Percentiles rank a stretch among this genome's conserved stretches.
phyloP scores from a whole-genome alignment of 2,329 filamentous ascomycete genomes.

The Pseudogymnoascus sp. region DNA sequence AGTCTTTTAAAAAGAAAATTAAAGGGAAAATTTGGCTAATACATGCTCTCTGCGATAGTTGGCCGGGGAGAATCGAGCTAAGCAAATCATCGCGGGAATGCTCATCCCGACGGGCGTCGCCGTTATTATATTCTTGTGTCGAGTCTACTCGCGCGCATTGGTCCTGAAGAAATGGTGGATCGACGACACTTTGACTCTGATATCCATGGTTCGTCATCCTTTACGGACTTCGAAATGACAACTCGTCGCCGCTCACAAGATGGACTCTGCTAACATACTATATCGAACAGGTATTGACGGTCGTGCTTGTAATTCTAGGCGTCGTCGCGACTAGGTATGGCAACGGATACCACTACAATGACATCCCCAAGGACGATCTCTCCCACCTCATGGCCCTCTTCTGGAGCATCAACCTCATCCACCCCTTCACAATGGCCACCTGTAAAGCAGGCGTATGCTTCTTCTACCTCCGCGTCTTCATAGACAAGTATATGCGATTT shows the following conservation, averaged over 20 bases:
- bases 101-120: neutral
- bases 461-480: slow-evolving; percentile 50
- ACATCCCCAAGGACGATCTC: neutral
- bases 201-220: neutral
- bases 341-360: neutral
- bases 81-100: neutral
- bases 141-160: slow-evolving; percentile 3
- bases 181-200: neutral
- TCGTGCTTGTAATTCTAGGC: neutral
- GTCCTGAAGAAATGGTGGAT: neutral
- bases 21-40: neutral
- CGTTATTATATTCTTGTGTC: neutral
- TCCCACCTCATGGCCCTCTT: slow-evolving; percentile 22
- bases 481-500: slow-evolving; percentile 18
- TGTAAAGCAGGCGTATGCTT: slow-evolving; percentile 45
- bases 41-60: neutral
- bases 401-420: slow-evolving; percentile 35
- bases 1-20: neutral
- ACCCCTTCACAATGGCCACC: slow-evolving; percentile 39
- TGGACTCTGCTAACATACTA: neutral
- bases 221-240: neutral
- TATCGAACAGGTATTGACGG: neutral
- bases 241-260: neutral
- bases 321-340: neutral
- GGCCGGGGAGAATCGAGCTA: neutral